Evolutionary conservation across 345 rosid genomes (phyloP).

Genomic region (Bruguiera gymnorhiza): DNA sequence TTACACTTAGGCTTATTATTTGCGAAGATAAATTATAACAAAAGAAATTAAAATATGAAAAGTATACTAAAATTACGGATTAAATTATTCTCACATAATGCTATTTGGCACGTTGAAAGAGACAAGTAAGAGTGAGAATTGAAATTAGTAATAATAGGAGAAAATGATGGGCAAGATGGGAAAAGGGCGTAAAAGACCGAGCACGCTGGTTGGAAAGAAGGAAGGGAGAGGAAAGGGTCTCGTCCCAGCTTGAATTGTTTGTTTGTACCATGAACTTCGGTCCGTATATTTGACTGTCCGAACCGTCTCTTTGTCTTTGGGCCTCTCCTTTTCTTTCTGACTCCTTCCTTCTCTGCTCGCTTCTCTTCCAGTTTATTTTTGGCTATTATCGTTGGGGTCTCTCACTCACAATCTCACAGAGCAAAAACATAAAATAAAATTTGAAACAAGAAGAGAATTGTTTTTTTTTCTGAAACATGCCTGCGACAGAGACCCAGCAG

Average conservation of each 20-base stretch:
- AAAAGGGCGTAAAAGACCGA: neutral
- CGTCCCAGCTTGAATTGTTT: neutral
- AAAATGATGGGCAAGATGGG: neutral
- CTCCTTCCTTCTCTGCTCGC: neutral
- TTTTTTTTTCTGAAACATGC: slow-evolving; percentile 26
- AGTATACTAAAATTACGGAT: no score
- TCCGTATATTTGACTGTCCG: slow-evolving; percentile 8
- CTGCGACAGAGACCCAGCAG: slow-evolving; percentile 59
- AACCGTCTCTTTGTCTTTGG: neutral
- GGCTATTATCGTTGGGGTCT: neutral
- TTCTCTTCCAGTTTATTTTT: neutral
- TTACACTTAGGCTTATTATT: no score
- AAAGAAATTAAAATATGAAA: no score
- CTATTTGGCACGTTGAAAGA: no score
- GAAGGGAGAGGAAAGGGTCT: slow-evolving; percentile 17
- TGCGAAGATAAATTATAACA: no score
- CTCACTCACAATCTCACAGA: no score
- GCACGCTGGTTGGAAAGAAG: neutral
- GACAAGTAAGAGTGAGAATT: no score
- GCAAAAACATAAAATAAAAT: no score
- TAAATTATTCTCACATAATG: no score
- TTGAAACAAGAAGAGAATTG: neutral
- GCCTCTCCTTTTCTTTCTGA: neutral
- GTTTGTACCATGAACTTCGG: slow-evolving; percentile 8
- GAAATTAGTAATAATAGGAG: no score